Conservation (phyloP, 208 protist genomes). For the Dictyostelium gargantuum region DNA sequence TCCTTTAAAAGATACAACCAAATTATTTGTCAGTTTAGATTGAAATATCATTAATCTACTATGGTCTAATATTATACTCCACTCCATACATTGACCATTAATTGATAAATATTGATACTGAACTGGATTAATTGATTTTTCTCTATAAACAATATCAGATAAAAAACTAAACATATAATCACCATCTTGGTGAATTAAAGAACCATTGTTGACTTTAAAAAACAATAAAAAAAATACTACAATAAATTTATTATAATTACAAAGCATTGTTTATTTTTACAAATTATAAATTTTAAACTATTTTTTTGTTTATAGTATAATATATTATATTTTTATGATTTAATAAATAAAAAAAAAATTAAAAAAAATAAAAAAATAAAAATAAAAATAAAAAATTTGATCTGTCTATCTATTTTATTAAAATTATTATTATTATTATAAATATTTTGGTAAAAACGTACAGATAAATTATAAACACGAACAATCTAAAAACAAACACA, state of each 20-base stretch:
- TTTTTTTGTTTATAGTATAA: too few species aligned
- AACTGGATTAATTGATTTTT: background rate
- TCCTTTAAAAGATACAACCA: background rate
- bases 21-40: background rate
- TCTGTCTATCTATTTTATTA: too few species aligned
- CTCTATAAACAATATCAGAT: background rate
- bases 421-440: too few species aligned
- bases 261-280: too few species aligned
- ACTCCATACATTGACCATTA: background rate
- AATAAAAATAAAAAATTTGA: too few species aligned
- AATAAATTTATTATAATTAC: background rate
- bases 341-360: too few species aligned
- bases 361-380: too few species aligned
- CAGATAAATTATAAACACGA: too few species aligned
- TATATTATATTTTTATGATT: too few species aligned
- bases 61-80: background rate
- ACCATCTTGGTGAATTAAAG: background rate
- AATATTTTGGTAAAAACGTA: too few species aligned
- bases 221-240: background rate
- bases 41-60: background rate
- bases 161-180: constrained; percentile 1
- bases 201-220: background rate
- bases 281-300: too few species aligned
- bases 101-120: background rate
- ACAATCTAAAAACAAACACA: too few species aligned